Base-by-base conservation (phyloP, 495 filamentous ascomycete genomes). In the Aspergillus homomorphus region DNA sequence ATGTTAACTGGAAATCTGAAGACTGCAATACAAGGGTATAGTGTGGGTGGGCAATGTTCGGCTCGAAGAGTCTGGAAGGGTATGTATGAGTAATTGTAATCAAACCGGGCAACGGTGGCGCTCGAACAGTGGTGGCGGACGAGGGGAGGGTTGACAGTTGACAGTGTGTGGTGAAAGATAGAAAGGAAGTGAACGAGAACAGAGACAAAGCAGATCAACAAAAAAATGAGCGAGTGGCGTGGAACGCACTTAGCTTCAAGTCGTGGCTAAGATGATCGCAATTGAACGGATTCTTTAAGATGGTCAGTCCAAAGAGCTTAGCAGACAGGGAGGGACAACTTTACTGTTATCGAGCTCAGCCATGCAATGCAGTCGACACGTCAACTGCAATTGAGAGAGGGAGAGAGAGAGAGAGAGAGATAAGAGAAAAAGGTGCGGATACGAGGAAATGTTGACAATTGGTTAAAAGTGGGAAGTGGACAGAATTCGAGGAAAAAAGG, bases 1-100 rank as follows among this genome's bases (percentile, higher is more conserved):
- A 76, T 76, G 60, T 28, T 65, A 59, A 51, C 24, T 33, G 3
- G 20, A 43, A 20, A 33, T 21, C 38, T 20, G 53, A 5, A 28
- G 56, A 16, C 42, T 15, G 38, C 15, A 30, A 18, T 30, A 20
- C 22, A 30, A 21, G 30, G 18, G 22, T 49, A 56, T 22, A 58
- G 26, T 48, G 26, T 48, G 12, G 44, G 42, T 19, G 15, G 22
- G 19, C 41, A 9, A 45, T 51, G 38, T 3, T 46, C n/a, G 42
- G 24, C 16, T 15, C 20, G 19, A n/a, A 44, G 42, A 51, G 30
- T 49, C 30, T 23, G 49, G n/a, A 20, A 50, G 24, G 19, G 55
- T 43, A n/a, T n/a, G n/a, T n/a, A 45, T 45, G 49, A 56, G 58
- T 54, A 33, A n/a, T 53, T 49, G 30, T 26, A 54, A 54, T 51